These are phyloP conservation scores for Clonostachys solani DNA, from an alignment of 2,329 filamentous ascomycete species.

Conservation along the genomic window DNA sequence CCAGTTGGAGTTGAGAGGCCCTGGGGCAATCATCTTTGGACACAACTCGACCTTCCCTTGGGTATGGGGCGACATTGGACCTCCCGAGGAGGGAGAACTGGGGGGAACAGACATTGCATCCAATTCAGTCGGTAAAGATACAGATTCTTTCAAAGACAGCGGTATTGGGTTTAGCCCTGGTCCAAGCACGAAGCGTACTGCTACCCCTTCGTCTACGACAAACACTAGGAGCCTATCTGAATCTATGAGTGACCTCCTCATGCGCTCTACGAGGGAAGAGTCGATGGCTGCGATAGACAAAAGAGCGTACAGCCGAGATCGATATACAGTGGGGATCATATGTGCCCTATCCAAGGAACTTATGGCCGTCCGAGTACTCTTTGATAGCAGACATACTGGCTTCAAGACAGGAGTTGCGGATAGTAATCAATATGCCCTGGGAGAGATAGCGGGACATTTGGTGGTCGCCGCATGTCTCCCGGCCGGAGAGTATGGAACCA, in stretches of 20 bases:
- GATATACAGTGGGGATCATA: neutral
- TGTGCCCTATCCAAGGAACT: neutral
- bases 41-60: neutral
- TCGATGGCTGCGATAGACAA: neutral
- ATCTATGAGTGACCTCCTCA: neutral
- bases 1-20: neutral
- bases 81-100: neutral
- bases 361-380: neutral
- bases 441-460: neutral
- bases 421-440: neutral
- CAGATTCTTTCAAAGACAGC: neutral
- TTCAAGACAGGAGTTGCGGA: neutral
- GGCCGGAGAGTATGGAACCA: constrained; percentile 6
- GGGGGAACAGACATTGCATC: neutral
- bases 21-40: neutral
- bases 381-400: neutral
- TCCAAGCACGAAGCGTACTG: neutral
- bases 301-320: too few species aligned
- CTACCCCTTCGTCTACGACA: too few species aligned
- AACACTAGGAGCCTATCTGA: neutral
- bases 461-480: neutral
- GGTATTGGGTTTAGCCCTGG: neutral
- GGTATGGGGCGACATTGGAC: neutral
- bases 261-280: neutral
- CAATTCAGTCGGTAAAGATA: neutral